Evolutionary conservation across 108 stramenopile genomes (phyloP), one percentile per base, ranked within the genome.

Genomic region (Epithemia pelagica): DNA sequence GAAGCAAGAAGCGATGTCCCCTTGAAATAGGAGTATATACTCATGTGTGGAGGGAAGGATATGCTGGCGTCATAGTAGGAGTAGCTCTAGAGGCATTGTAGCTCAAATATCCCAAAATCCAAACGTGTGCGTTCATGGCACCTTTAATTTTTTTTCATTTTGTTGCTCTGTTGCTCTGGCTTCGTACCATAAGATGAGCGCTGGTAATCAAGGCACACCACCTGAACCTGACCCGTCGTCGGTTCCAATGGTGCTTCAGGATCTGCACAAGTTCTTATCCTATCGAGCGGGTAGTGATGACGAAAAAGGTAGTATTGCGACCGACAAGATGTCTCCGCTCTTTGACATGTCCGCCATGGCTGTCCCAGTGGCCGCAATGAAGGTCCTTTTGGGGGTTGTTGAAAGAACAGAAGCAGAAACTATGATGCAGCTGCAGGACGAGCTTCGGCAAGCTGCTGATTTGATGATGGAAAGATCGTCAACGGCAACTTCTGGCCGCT

Each of bases 401-500:
- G 73, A 87, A 60, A 84, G 91, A 29, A 77, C 81, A 52, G 70
- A 76, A 24, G 85, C 87, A 27, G 78, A 75, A 32, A 95, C 94
- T 29, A 95, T 95, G 94, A 92, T 90, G 89, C 90, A 85, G 18
- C 70, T 95, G 0, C 86, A 92, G 65, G 81, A 85, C 32, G 94
- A 95, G 58, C 62, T 95, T 30, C 80, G 81, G 32, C 79, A 85
- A 54, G 90, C 91, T 3, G 53, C 74, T 7, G 68, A 82, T 21
- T 67, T 71, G 29, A 87, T 95, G 80, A 62, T 92, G 46, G 62
- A 74, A 21, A 67, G 79, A 28, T 71, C 71, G 2, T 23, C 77
- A 30, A 69, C 52, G 23, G 18, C 30, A 46, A 66, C 65, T 61
- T 2, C 54, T 51, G 81, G 54, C 59, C 73, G 87, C 24, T 80